Percentiles rank a stretch among this genome's conserved stretches.
Evolutionary conservation across 805 yeast genomes (phyloP).

Genomic region (Metschnikowia baotianmanensis): DNA sequence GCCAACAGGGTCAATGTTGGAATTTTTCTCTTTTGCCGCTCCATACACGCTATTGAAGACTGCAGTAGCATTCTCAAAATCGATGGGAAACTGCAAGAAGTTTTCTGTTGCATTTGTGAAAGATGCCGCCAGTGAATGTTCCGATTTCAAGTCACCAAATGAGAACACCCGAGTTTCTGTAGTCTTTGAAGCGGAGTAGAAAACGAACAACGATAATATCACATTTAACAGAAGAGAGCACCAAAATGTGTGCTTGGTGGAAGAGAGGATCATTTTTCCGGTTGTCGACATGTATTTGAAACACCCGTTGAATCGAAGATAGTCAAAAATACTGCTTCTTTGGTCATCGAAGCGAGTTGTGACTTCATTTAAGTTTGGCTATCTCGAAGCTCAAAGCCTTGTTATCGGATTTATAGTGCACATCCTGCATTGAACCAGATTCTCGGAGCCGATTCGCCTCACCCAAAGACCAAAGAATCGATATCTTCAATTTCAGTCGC

Average conservation of each 20-base stretch:
- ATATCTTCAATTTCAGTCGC: no score
- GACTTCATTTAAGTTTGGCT: no score
- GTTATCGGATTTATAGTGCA: no score
- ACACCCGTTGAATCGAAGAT: no score
- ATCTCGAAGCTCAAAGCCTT: no score
- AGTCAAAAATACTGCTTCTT: no score
- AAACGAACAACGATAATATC: neutral
- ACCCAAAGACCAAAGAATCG: no score
- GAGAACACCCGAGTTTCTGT: neutral
- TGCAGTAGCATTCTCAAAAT: constrained; percentile 50
- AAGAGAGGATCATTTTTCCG: neutral
- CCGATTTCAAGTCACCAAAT: neutral
- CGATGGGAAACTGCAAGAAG: constrained; percentile 24
- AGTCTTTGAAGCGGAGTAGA: neutral
- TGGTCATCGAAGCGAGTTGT: no score
- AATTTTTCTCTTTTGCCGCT: constrained; percentile 50
- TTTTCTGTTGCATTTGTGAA: constrained; percentile 3
- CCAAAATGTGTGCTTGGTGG: neutral
- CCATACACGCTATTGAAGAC: constrained; percentile 54
- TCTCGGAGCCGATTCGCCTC: no score
- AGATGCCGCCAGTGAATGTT: neutral
- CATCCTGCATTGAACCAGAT: no score
- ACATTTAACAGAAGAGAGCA: constrained; percentile 4
- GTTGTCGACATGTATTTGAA: no score
- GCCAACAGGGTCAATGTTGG: constrained; percentile 54